Evolutionary conservation across 176 grass and related monocot species (phyloP).

Genomic region (Hordeum vulgare): DNA sequence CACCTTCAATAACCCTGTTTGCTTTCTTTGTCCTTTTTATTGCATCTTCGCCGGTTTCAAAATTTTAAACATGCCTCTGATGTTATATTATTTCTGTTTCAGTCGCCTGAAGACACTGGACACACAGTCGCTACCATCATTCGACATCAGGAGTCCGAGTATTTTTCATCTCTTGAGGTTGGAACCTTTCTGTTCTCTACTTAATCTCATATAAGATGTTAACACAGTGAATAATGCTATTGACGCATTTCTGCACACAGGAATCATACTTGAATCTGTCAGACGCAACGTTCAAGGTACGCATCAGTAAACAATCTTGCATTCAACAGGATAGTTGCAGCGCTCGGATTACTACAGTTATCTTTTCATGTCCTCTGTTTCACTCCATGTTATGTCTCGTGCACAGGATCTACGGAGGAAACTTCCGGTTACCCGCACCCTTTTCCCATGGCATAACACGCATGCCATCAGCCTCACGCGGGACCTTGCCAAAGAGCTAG

Average conservation of each 20-base stretch:
- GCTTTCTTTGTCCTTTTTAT: neutral
- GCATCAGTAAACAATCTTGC: neutral
- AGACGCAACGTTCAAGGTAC: conserved; percentile 93
- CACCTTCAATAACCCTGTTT: neutral
- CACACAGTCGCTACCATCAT: conserved; percentile 60
- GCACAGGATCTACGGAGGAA: conserved; percentile 89
- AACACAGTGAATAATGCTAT: conserved; percentile 5
- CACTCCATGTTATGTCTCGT: neutral
- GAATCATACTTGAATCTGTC: conserved; percentile 81
- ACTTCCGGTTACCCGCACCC: conserved; percentile 89
- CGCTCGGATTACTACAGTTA: neutral
- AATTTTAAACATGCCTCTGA: neutral
- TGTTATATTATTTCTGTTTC: conserved; percentile 15
- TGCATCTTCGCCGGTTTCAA: neutral
- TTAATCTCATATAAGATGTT: neutral
- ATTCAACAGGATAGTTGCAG: neutral
- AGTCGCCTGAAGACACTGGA: conserved; percentile 80
- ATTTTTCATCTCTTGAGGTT: conserved; percentile 88
- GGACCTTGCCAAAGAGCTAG: conserved; percentile 88
- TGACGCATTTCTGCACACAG: conserved; percentile 34
- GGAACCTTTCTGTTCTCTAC: conserved; percentile 27
- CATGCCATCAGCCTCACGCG: conserved; percentile 62
- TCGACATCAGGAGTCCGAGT: conserved; percentile 74
- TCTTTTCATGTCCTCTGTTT: neutral
- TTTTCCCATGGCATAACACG: conserved; percentile 95